These are phyloP conservation scores for Ceriops decandra DNA, from an alignment of 345 rosid genomes.

Conservation along the genomic window DNA sequence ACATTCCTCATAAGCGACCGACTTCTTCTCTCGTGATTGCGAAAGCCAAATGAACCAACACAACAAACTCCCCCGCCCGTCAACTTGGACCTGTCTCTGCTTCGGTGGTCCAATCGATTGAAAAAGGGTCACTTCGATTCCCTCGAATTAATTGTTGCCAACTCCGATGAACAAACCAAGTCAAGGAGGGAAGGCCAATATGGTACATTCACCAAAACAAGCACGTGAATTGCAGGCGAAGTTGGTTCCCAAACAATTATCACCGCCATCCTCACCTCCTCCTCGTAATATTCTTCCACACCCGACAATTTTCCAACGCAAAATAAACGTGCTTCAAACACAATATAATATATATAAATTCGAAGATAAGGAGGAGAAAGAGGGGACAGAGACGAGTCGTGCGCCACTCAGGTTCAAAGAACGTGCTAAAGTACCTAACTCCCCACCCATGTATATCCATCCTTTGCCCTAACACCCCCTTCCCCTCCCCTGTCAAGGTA, in stretches of 20 bases:
- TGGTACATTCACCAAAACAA: background rate
- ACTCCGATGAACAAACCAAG: background rate
- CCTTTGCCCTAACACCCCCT: background rate
- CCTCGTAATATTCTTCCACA: too few species aligned
- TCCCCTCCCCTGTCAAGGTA: too few species aligned
- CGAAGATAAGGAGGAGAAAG: background rate
- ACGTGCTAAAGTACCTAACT: constrained; percentile 11
- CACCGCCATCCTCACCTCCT: too few species aligned
- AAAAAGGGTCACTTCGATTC: too few species aligned
- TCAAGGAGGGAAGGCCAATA: background rate
- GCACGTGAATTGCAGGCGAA: background rate
- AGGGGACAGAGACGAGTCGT: constrained; percentile 10
- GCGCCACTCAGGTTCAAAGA: constrained; percentile 15
- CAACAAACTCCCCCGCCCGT: too few species aligned
- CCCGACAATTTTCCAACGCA: background rate
- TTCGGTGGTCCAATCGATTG: too few species aligned
- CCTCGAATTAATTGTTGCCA: too few species aligned
- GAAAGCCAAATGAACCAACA: too few species aligned
- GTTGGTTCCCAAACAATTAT: background rate
- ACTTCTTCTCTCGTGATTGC: too few species aligned
- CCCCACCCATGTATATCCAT: background rate
- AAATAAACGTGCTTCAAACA: constrained; percentile 38
- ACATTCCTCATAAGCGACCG: too few species aligned
- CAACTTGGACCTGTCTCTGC: too few species aligned
- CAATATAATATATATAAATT: background rate